Evolutionary conservation across 345 rosid genomes (phyloP).

Genomic region (Acer campestre): DNA sequence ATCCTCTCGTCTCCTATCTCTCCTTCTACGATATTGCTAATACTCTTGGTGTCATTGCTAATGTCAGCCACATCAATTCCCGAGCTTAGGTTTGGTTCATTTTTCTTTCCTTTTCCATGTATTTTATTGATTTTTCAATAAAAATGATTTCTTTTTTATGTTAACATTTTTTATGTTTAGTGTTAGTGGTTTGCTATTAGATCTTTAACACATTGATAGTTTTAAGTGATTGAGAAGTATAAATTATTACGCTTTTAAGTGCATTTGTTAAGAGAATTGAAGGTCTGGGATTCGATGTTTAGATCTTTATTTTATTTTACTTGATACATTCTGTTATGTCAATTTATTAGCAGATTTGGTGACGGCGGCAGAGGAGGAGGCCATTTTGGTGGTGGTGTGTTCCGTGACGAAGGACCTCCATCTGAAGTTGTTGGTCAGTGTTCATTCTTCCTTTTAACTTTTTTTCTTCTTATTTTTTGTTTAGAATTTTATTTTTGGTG

Average conservation of each 20-base stretch:
- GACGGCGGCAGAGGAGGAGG: conserved; percentile 42
- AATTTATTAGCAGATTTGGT: not conserved
- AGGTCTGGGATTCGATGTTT: not conserved
- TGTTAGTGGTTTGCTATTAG: not conserved
- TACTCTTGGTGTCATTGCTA: conserved; percentile 47
- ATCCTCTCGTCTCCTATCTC: conserved; percentile 43
- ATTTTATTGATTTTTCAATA: too few relatives aligned
- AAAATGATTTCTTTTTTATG: not conserved
- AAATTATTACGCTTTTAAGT: not conserved
- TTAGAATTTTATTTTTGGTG: not conserved
- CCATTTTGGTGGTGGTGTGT: conserved; percentile 39
- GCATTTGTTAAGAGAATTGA: not conserved
- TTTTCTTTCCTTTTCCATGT: not conserved
- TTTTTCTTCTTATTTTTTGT: conserved; percentile 1
- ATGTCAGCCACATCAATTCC: too few relatives aligned
- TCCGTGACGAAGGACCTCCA: conserved; percentile 90
- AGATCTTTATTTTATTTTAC: not conserved
- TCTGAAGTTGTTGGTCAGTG: conserved; percentile 73
- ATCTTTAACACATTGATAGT: not conserved
- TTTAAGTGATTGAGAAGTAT: not conserved
- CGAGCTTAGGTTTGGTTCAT: conserved; percentile 20
- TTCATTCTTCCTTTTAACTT: not conserved
- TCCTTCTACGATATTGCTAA: conserved; percentile 39
- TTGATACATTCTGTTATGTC: not conserved
- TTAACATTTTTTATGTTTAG: not conserved